Conservation (phyloP, 306 rosid genomes). For the Gillenia trifoliata region DNA sequence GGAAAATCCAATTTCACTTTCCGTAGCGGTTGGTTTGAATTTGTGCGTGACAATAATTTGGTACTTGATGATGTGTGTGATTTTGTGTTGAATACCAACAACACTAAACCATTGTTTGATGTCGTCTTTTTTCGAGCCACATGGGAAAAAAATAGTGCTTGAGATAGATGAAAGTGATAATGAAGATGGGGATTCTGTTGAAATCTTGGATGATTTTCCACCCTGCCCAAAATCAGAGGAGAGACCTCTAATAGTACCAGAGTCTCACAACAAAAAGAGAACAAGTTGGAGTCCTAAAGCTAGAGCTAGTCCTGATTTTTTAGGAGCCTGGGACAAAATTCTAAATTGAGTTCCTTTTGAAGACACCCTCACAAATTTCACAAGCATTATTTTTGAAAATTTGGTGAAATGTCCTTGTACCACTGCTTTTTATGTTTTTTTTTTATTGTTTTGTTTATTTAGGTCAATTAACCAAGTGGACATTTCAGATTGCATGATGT, state of each 20-base stretch:
- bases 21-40: conserved; percentile 30
- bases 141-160: background rate
- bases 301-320: background rate
- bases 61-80: conserved; percentile 3
- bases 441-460: too few species aligned
- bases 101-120: background rate
- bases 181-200: background rate
- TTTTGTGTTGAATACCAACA: background rate
- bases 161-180: background rate
- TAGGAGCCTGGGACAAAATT: background rate
- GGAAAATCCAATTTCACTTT: background rate
- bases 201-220: background rate
- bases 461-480: too few species aligned
- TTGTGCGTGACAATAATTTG: conserved; percentile 14
- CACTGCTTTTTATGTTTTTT: too few species aligned
- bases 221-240: background rate
- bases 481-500: too few species aligned
- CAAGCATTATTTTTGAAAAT: too few species aligned
- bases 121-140: background rate
- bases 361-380: too few species aligned
- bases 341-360: too few species aligned
- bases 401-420: too few species aligned
- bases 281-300: background rate
- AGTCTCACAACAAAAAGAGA: background rate
- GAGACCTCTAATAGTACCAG: background rate